Evolutionary conservation across 768 basidiomycete species (phyloP).

Genomic region (Trametes gibbosa): DNA sequence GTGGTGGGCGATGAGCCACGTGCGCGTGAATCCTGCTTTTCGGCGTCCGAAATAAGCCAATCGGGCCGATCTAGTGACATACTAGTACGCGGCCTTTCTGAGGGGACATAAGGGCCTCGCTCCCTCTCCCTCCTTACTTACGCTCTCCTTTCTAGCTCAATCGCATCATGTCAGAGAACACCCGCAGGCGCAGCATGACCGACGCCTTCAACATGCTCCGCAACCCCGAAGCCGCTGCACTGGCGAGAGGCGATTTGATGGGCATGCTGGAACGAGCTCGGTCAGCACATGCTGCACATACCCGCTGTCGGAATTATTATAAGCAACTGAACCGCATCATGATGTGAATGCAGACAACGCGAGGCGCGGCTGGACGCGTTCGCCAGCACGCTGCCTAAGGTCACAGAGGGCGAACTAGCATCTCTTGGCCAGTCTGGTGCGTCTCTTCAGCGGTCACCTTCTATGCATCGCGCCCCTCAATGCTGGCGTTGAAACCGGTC

Average conservation of each 20-base stretch:
- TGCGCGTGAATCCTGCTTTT: no score
- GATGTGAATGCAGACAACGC: neutral
- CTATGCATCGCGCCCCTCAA: neutral
- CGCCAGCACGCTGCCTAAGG: constrained; percentile 20
- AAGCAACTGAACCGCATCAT: neutral
- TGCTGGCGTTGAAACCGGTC: neutral
- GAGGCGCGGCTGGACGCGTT: constrained; percentile 7
- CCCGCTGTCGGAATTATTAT: neutral
- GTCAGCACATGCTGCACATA: constrained; percentile 2
- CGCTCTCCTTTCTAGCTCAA: neutral
- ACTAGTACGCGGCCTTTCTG: no score
- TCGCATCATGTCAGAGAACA: neutral
- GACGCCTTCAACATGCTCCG: constrained; percentile 16
- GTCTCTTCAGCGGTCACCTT: neutral
- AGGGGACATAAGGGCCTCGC: no score
- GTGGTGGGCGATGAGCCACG: no score
- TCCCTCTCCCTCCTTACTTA: neutral
- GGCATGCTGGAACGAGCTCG: constrained; percentile 2
- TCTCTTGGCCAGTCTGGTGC: constrained; percentile 21
- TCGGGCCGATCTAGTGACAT: no score
- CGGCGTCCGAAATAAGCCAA: no score
- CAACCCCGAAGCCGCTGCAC: neutral
- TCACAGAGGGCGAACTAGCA: constrained; percentile 24
- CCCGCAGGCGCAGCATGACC: constrained; percentile 20
- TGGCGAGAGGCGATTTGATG: neutral